Percentiles rank a stretch among this genome's conserved stretches.
Conservation (phyloP, 371 early-diverging fungal species). For the Mucor velutinosus region DNA sequence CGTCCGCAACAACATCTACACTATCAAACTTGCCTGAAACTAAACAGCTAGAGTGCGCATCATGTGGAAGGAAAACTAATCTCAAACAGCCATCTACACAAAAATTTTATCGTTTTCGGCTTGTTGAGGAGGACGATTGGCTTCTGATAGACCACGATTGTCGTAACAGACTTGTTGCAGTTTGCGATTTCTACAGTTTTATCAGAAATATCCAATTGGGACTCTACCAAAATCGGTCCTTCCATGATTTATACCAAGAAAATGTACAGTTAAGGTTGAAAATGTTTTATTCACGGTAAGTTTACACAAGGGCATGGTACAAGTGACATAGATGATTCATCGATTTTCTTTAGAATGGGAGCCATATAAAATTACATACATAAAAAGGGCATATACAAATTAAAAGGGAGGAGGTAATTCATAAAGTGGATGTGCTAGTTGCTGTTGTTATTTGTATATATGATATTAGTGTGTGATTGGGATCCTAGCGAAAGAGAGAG, state of each 20-base stretch:
- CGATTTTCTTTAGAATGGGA: neutral
- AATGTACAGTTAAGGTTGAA: neutral
- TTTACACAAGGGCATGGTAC: neutral
- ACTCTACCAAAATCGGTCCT: neutral
- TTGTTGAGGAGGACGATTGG: constrained; percentile 25
- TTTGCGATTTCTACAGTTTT: constrained; percentile 89
- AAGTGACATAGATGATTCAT: neutral
- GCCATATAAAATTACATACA: neutral
- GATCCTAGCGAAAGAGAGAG: neutral
- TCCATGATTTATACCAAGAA: constrained; percentile 3
- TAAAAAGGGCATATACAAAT: neutral
- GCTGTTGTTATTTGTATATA: neutral
- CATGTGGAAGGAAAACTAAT: neutral
- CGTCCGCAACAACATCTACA: neutral
- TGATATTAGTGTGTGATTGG: neutral
- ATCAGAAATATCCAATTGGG: constrained; percentile 82
- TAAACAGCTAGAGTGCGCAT: neutral
- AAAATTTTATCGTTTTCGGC: constrained; percentile 17
- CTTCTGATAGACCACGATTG: constrained; percentile 18
- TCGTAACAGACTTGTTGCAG: constrained; percentile 82
- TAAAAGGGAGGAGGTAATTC: neutral
- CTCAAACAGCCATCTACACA: neutral
- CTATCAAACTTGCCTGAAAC: neutral
- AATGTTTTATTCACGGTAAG: constrained; percentile 15
- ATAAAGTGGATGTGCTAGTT: neutral